Base-by-base conservation (phyloP, 805 yeast genomes). In the Yarrowia bubula region DNA sequence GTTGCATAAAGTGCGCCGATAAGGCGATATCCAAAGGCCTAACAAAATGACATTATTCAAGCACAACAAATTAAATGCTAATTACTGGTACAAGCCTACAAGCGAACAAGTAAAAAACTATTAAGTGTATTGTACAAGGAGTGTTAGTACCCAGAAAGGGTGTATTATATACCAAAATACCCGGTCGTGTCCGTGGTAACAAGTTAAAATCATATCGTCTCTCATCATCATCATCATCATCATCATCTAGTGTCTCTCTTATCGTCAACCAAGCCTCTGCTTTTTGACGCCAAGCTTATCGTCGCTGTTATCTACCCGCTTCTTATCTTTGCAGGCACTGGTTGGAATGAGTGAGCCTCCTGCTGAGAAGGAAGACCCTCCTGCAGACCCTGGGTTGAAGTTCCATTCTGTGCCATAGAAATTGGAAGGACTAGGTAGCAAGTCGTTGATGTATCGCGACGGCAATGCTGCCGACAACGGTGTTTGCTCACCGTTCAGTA, bases 381-480 rank as follows among this genome's bases (percentile, higher is more conserved):
- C 70, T 8, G 67, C 72, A 5, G 73, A 67, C 9, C 71, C 69
- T 7, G 72, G 71, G 5, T 70, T 68, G 71, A 77, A 79, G 10
- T 77, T 78, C 86, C 86, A 84, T 50, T 84, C 87, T 64, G 84
- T 80, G 7, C 86, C 83, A 70, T 88, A 89, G 69, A 86, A 85
- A 68, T 84, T 88, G n/a, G 86, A 83, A 0, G 97, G 97, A 6
- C 93, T 88, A 35, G 92, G 92, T 70, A 90, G 85, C 72, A 87
- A 78, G 70, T 89, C 96, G 66, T 82, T 82, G 46, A 88, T 84
- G 70, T 86, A 89, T 61, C 88, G 80, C 1, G 89, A 84, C 2
- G 96, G 92, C 28, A 89, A 76, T 0, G 85, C 86, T 7, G 88
- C 87, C 2, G 85, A 79, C 13, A 88, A 74, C 3, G 92, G 90